Conservation (phyloP, 257 asterid species). For the Gentiana straminea region DNA sequence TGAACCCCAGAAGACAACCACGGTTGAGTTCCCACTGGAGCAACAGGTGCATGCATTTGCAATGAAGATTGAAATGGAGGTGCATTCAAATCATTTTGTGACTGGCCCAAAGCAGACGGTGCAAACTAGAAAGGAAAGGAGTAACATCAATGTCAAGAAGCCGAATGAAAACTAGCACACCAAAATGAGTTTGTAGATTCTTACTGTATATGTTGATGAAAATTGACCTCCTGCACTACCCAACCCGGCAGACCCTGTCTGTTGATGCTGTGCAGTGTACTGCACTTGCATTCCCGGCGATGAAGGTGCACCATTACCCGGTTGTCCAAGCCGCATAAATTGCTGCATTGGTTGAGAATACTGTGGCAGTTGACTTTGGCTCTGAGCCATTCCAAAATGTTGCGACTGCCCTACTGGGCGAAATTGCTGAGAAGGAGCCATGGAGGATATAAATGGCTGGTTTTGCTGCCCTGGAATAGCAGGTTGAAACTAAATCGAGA, state of each 20-base stretch:
- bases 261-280: slow-evolving; percentile 41
- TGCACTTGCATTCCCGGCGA: slow-evolving; percentile 24
- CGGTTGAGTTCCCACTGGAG: slow-evolving; percentile 45
- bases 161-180: slow-evolving; percentile 6
- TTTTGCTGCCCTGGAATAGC: slow-evolving; percentile 46
- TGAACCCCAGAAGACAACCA: slow-evolving; percentile 63
- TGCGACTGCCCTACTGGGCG: slow-evolving; percentile 52
- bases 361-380: slow-evolving; percentile 55
- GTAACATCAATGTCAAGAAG: slow-evolving; percentile 14
- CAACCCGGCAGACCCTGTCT: slow-evolving; percentile 20
- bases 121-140: slow-evolving; percentile 33
- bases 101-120: slow-evolving; percentile 50
- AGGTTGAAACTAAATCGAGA: slow-evolving; percentile 56
- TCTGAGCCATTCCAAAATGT: slow-evolving; percentile 47
- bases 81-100: slow-evolving; percentile 36
- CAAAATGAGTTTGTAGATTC: slow-evolving; percentile 13
- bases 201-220: slow-evolving; percentile 59
- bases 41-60: slow-evolving; percentile 49
- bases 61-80: slow-evolving; percentile 58
- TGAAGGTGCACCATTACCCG: slow-evolving; percentile 42
- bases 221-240: slow-evolving; percentile 48
- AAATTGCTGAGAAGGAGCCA: slow-evolving; percentile 53
- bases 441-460: slow-evolving; percentile 42
- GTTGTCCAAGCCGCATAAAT: slow-evolving; percentile 46
- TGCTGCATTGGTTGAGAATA: slow-evolving; percentile 74